Base-by-base conservation (phyloP, 1,284 basidiomycete species). In the Marasmius fiardii region DNA sequence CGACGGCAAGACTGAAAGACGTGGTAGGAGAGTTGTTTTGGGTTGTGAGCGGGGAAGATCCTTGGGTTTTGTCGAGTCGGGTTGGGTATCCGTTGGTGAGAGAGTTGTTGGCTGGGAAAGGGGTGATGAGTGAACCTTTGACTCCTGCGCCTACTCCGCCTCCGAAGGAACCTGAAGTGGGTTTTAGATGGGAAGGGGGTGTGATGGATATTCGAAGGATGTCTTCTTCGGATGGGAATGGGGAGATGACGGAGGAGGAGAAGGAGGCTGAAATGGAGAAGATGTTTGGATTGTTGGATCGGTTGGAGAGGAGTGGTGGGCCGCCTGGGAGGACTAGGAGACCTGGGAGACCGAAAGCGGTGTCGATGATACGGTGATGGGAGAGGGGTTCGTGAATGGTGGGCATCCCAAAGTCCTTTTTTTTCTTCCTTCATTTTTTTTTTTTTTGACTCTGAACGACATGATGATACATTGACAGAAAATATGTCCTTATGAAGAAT, bases 11-110 rank as follows among this genome's bases (percentile, higher is more conserved):
- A 53, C 71, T 90, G 59, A 89, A 92, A 64, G 83, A 85, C 60
- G 76, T 86, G 1, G 79, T 87, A 3, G 93, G 93, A 16, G 93
- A 96, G 71, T 77, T 96, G 74, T 71, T 97, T 43, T 96, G 81
- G 69, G 82, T 86, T 0, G 75, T 92, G 60, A 91, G 90, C 61
- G 86, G 47, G 31, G 47, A 49, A 33, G 47, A 49, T 49, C 14
- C 47, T n/a, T 49, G 47, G 47, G 47, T 49, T 12, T 20, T 49
- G 24, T 31, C 26, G 6, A 49, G 26, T 11, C 24, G 31, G n/a
- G 14, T 49, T 2, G 47, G 47, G 28, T 49, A 49, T 33, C 23
- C 23, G 5, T 31, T 18, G 10, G 47, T 49, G n/a, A 31, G 12
- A 14, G 47, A 31, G 12, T 33, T 49, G 10, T 33, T 49, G 18